Evolutionary conservation across 2,329 filamentous ascomycete species (phyloP).

Genomic region (Microcyclospora tardicrescens): DNA sequence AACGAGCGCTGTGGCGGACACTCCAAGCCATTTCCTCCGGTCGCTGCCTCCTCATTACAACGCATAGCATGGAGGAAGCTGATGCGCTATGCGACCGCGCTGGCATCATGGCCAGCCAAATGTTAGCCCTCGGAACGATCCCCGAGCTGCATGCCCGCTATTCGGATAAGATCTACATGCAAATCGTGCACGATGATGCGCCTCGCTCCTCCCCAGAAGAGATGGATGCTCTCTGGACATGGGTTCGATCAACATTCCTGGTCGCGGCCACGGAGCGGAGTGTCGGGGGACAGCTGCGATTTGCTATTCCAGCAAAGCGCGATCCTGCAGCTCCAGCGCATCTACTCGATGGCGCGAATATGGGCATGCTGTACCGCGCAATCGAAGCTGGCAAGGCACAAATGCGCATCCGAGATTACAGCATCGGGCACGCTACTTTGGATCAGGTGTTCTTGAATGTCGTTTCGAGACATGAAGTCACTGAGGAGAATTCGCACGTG

Average conservation of each 20-base stretch:
- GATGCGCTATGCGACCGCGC: constrained; percentile 69
- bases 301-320: constrained; percentile 44
- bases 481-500: constrained; percentile 3
- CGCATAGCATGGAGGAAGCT: constrained; percentile 87
- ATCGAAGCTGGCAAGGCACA: constrained; percentile 56
- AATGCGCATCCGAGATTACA: constrained; percentile 68
- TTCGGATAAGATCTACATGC: constrained; percentile 56
- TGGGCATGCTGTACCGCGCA: constrained; percentile 41
- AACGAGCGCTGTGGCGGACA: constrained; percentile 80
- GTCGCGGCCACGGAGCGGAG: constrained; percentile 55
- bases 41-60: constrained; percentile 74
- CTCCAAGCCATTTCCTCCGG: constrained; percentile 58
- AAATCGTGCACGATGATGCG: constrained; percentile 59
- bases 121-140: constrained; percentile 69
- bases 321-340: neutral
- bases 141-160: constrained; percentile 56
- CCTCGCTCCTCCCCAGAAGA: constrained; percentile 56
- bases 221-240: constrained; percentile 49
- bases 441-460: constrained; percentile 82
- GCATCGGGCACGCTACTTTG: constrained; percentile 67
- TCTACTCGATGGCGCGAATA: constrained; percentile 2
- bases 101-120: constrained; percentile 67
- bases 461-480: constrained; percentile 39
- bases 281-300: constrained; percentile 69
- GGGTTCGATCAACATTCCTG: constrained; percentile 49